Conservation (phyloP, 2,329 filamentous ascomycete species). For the Zasmidium cellare region DNA sequence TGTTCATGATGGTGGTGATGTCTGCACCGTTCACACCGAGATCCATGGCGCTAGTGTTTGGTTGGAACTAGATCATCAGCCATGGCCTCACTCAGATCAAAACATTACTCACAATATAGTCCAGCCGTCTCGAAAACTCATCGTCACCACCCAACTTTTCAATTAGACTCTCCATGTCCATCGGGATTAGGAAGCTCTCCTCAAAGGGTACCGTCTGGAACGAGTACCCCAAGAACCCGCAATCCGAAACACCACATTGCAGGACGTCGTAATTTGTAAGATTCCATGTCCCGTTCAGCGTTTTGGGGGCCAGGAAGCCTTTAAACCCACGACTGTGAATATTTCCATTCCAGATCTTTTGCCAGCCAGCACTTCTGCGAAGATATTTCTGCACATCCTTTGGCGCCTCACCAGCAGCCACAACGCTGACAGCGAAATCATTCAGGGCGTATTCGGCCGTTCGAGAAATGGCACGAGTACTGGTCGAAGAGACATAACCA, state of each 20-base stretch:
- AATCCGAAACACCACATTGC: constrained; percentile 38
- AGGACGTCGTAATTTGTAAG: constrained; percentile 41
- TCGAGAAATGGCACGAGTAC: constrained; percentile 41
- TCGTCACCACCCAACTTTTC: constrained; percentile 42
- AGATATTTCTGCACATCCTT: constrained; percentile 41
- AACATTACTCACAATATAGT: constrained; percentile 33
- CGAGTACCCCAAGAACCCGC: constrained; percentile 41
- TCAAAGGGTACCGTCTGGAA: constrained; percentile 48
- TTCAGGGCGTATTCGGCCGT: constrained; percentile 46
- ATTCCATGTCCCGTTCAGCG: constrained; percentile 30
- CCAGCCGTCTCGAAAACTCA: constrained; percentile 42
- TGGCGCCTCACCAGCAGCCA: constrained; percentile 42
- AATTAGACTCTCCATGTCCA: constrained; percentile 45
- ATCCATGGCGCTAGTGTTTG: constrained; percentile 36
- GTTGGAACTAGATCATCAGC: constrained; percentile 29
- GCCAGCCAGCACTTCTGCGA: constrained; percentile 43
- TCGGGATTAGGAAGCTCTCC: constrained; percentile 46
- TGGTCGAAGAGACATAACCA: constrained; percentile 40
- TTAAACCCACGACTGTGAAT: constrained; percentile 37
- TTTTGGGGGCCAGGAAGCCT: constrained; percentile 31
- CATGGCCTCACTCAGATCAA: no score
- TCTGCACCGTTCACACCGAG: constrained; percentile 38
- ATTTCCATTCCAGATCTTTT: constrained; percentile 42
- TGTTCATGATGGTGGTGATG: constrained; percentile 39
- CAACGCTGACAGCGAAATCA: constrained; percentile 44